Base-by-base conservation (phyloP, 805 yeast species). In the Starmera quercuum region DNA sequence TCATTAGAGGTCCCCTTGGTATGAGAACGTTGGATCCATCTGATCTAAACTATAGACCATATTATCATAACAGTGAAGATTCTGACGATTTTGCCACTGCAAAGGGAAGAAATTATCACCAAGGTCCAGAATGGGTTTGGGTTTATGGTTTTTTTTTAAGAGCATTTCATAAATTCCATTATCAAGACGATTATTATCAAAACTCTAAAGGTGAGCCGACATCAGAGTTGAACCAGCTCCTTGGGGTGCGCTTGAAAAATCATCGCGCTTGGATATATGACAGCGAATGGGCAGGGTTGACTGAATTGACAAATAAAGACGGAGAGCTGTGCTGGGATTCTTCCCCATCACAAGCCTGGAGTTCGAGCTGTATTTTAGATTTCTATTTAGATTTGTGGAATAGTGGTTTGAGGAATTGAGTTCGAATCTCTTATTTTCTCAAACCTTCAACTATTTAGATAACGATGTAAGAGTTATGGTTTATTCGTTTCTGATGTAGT, bases 111-210 rank as follows among this genome's bases (percentile, higher is more conserved):
- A 92, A 92, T 60, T 90, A 90, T 56, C 98, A 90, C 58, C 97
- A 90, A 61, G 98, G 98, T 2, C 98, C 98, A 3, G 98, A 92
- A 54, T 90, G 98, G 98, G 83, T 84, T 22, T 90, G 97, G 97
- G 73, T 78, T 38, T 68, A 71, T 18, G 98, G 98, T 3, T 87
- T 76, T 56, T 90, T 86, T 53, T 59, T 92, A 44, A 72, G 97
- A 42, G 95, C 97, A 0, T 77, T 67, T 47, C 62, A 73, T 25
- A 55, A 61, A 30, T 75, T 81, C 51, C 75, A 78, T 45, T 56
- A 66, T 30, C 51, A 58, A 5, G 60, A 60, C 22, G 58, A 62
- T 1, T 47, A 51, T 11, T 59, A 68, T 41, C 47, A 58, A 34
- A 49, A 54, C 37, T 49, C 48, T 1, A 41, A 42, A 27, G 42